phyloP scores from a whole-genome alignment of 768 basidiomycete species.

The Kwoniella bestiolae region DNA sequence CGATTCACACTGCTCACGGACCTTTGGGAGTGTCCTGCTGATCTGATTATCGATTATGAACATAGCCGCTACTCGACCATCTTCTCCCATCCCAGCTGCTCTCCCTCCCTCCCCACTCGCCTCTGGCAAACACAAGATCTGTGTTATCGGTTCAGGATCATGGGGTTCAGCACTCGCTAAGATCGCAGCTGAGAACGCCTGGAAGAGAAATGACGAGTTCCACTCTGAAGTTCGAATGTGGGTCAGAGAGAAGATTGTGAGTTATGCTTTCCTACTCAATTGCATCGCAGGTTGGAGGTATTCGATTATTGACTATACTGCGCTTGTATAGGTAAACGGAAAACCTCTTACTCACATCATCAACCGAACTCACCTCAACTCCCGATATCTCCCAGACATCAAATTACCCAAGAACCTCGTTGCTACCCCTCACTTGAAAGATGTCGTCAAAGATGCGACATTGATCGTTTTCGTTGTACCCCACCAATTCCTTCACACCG shows the following conservation, averaged over 20 bases:
- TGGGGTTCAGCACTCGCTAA: conserved; percentile 60
- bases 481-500: conserved; percentile 58
- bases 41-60: neutral
- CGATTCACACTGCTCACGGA: neutral
- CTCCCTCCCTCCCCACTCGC: conserved; percentile 53
- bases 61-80: conserved; percentile 53
- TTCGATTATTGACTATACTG: neutral
- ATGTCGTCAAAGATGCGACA: conserved; percentile 60
- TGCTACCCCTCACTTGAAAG: conserved; percentile 58
- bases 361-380: conserved; percentile 61
- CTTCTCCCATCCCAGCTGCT: conserved; percentile 46
- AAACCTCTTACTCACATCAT: conserved; percentile 59
- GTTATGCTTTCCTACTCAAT: conserved; percentile 12
- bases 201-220: conserved; percentile 56
- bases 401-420: conserved; percentile 58
- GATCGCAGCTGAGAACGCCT: conserved; percentile 57
- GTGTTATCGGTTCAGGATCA: conserved; percentile 57
- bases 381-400: conserved; percentile 60
- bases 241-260: conserved; percentile 60
- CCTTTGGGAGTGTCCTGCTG: neutral
- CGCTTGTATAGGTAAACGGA: conserved; percentile 50
- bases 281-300: no score
- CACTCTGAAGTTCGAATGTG: conserved; percentile 60
- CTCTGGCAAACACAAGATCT: conserved; percentile 55
- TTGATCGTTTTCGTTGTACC: conserved; percentile 60